phyloP scores from a whole-genome alignment of 2,329 filamentous ascomycete species.

The Elsinoe fawcettii region DNA sequence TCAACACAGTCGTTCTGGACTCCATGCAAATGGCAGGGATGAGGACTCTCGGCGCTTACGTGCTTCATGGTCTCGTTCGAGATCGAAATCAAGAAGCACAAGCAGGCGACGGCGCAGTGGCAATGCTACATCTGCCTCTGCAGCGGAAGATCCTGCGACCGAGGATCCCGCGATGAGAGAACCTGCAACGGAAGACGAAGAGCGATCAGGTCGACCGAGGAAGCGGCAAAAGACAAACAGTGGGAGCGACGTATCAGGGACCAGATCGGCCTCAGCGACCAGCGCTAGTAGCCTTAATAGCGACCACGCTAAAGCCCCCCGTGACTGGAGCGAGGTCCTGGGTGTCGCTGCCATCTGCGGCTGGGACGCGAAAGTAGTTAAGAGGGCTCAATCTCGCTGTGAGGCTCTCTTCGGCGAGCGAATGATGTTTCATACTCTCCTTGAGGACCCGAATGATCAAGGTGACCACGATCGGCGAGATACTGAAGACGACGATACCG shows the following conservation, averaged over 20 bases:
- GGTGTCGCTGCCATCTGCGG: slow-evolving; percentile 68
- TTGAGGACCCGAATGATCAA: not conserved
- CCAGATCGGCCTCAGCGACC: not conserved
- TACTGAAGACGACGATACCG: not conserved
- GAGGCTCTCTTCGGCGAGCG: slow-evolving; percentile 64
- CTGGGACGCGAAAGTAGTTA: slow-evolving; percentile 57
- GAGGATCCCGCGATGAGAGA: too few species aligned
- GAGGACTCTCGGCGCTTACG: not conserved
- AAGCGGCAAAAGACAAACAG: not conserved
- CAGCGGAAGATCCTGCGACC: not conserved
- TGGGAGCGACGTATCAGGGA: not conserved
- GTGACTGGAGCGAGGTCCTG: slow-evolving; percentile 81
- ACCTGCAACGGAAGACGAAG: not conserved
- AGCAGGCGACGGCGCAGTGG: not conserved
- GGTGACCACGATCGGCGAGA: not conserved
- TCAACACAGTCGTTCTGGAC: slow-evolving; percentile 45
- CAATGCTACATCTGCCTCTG: not conserved
- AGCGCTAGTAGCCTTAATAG: not conserved
- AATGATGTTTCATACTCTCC: slow-evolving; percentile 47
- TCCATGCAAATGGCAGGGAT: slow-evolving; percentile 16
- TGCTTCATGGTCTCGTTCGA: slow-evolving; percentile 7
- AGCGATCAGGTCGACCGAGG: not conserved
- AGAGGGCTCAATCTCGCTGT: slow-evolving; percentile 65
- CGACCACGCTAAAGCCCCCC: slow-evolving; percentile 32
- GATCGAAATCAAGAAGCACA: slow-evolving; percentile 18